phyloP scores from a whole-genome alignment of 2,329 filamentous ascomycete genomes.

The Daldinia eschscholtzii region DNA sequence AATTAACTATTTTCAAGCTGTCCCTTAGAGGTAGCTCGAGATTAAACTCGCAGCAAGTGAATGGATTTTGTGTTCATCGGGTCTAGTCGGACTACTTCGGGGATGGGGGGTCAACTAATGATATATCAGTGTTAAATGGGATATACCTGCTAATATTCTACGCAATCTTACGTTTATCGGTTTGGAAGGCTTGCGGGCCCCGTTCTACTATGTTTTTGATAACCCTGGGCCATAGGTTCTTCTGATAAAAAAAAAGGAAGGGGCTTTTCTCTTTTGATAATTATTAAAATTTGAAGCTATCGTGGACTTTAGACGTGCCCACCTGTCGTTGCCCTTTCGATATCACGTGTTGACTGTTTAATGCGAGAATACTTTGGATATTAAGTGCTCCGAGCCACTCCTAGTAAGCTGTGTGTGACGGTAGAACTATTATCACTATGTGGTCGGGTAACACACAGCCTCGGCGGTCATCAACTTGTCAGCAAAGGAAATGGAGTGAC shows the following conservation, averaged over 20 bases:
- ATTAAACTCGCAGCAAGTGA: not conserved
- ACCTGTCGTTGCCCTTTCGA: constrained; percentile 4
- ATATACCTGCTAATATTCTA: not conserved
- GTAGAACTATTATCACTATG: constrained; percentile 18
- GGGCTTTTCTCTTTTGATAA: not conserved
- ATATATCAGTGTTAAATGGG: not conserved
- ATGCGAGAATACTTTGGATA: constrained; percentile 29
- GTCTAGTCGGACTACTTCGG: not conserved
- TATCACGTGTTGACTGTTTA: constrained; percentile 30
- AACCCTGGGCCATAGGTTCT: not conserved
- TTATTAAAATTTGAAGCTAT: not conserved
- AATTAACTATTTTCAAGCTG: too few relatives aligned
- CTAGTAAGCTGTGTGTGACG: constrained; percentile 21
- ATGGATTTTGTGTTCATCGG: not conserved
- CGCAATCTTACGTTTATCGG: not conserved
- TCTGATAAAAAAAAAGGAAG: not conserved
- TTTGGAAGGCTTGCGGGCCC: not conserved
- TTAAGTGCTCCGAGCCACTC: constrained; percentile 8
- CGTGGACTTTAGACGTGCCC: not conserved
- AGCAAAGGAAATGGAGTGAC: constrained; percentile 4
- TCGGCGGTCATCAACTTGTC: not conserved
- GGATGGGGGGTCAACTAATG: not conserved
- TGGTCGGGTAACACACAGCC: constrained; percentile 26
- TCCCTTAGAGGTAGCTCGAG: not conserved
- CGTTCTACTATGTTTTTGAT: not conserved